phyloP scores from a whole-genome alignment of 176 grass and related monocot species.

The Coix lacrymajobi region DNA sequence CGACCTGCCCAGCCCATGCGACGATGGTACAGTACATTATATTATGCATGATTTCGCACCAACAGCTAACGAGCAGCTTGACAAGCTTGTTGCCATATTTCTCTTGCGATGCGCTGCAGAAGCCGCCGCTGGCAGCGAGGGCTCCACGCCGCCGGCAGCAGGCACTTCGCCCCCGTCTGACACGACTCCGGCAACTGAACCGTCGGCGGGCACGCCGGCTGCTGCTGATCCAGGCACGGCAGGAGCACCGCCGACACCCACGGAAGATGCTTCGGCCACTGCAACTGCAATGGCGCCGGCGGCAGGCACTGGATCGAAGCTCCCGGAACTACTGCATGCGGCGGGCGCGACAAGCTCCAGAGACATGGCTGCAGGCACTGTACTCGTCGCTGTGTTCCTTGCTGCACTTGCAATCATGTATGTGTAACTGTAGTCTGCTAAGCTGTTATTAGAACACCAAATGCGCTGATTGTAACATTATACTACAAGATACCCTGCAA shows the following conservation, averaged over 20 bases:
- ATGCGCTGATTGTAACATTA: conserved; percentile 32
- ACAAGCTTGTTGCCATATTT: background rate
- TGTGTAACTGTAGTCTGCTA: conserved; percentile 27
- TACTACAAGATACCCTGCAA: background rate
- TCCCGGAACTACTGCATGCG: conserved; percentile 41
- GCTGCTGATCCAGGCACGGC: background rate
- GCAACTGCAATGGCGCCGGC: background rate
- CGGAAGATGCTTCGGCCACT: background rate
- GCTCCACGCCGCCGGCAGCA: background rate
- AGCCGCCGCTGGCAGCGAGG: background rate
- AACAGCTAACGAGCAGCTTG: background rate
- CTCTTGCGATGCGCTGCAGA: conserved; percentile 7
- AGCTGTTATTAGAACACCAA: background rate
- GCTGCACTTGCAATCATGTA: conserved; percentile 23
- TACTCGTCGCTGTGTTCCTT: conserved; percentile 20
- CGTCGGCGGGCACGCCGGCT: background rate
- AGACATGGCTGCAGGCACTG: background rate
- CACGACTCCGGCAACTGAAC: conserved; percentile 6
- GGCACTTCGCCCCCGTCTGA: background rate
- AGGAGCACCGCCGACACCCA: background rate
- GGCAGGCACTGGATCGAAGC: conserved; percentile 1
- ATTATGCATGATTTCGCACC: background rate
- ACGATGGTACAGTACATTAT: conserved; percentile 44
- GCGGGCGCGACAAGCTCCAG: conserved; percentile 6
- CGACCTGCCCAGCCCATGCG: conserved; percentile 68